Evolutionary conservation across 257 asterid species (phyloP).

Genomic region (Misopates orontium): DNA sequence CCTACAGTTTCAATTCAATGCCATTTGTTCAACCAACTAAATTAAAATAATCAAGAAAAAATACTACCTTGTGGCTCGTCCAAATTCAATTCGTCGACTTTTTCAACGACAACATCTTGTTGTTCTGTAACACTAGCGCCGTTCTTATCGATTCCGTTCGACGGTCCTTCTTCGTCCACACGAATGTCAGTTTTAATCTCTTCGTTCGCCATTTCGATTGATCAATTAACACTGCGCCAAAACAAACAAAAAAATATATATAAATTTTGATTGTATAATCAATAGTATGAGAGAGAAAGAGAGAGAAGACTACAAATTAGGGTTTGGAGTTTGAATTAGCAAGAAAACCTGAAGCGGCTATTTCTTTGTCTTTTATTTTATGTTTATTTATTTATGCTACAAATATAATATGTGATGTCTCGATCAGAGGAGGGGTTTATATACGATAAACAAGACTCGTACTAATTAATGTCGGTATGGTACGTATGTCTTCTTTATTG

Average conservation of each 20-base stretch:
- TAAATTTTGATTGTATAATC: neutral
- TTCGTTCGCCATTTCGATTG: conserved; percentile 37
- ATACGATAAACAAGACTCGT: no score
- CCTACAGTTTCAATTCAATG: no score
- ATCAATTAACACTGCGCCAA: conserved; percentile 32
- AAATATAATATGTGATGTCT: no score
- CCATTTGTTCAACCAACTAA: no score
- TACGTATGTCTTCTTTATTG: no score
- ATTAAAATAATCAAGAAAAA: no score
- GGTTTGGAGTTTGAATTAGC: neutral
- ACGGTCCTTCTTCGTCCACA: neutral
- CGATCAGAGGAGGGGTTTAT: no score
- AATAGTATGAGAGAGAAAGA: no score
- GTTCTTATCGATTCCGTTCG: conserved; percentile 36
- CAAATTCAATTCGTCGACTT: conserved; percentile 48
- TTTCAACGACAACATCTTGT: conserved; percentile 55
- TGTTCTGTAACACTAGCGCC: conserved; percentile 6
- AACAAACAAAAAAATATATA: neutral
- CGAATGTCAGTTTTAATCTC: conserved; percentile 21
- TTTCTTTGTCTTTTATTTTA: no score
- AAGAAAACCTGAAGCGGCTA: no score
- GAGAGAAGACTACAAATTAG: neutral
- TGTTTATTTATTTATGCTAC: no score
- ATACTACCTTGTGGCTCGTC: conserved; percentile 54
- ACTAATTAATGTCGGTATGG: no score